Base-by-base conservation (phyloP, 148 eudicot genomes). In the Rheum nobile region DNA sequence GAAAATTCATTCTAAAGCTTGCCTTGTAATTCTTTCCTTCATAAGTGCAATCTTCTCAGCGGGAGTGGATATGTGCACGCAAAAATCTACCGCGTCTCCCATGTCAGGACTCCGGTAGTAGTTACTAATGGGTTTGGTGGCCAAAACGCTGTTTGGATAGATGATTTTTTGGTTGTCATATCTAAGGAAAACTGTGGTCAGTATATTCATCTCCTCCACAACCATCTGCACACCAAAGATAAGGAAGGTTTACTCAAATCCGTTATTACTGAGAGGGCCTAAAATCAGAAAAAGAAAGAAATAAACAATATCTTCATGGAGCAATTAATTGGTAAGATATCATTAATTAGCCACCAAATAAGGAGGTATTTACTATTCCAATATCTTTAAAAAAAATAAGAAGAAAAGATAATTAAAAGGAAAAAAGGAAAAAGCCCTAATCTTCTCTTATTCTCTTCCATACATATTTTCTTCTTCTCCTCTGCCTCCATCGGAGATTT, bases 61-160 rank as follows among this genome's bases (percentile, higher is more conserved):
- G 0, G 89, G 88, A 81, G 94, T 89, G 32, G 97, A 88, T 34
- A 89, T 67, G 72, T 85, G 90, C 71, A 87, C 86, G 14, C 80
- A 82, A 48, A 91, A 91, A 73, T 91, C 90, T 34, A 91, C 72
- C 10, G 84, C 81, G 71, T 91, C 94, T 79, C 90, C 90, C 97
- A 89, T 86, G 67, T 91, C 90, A 35, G 94, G 94, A 79, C 97
- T 91, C 17, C 97, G 83, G 67, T 88, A 89, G 77, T 87, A 91
- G 70, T 91, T 91, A 55, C 84, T 34, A 55, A 91, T 91, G 16
- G 94, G 89, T 78, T 84, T 89, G 26, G 93, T 89, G 37, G 97
- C 86, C 52, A 91, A 72, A 44, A 91, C 90, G 9, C 88, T 87
- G 76, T 91, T 91, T 0, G 97, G 97, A 75, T 89, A 89, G 26